These are phyloP conservation scores for Ganoderma lucidum DNA, from an alignment of 1,284 basidiomycete genomes.

Conservation along the genomic window DNA sequence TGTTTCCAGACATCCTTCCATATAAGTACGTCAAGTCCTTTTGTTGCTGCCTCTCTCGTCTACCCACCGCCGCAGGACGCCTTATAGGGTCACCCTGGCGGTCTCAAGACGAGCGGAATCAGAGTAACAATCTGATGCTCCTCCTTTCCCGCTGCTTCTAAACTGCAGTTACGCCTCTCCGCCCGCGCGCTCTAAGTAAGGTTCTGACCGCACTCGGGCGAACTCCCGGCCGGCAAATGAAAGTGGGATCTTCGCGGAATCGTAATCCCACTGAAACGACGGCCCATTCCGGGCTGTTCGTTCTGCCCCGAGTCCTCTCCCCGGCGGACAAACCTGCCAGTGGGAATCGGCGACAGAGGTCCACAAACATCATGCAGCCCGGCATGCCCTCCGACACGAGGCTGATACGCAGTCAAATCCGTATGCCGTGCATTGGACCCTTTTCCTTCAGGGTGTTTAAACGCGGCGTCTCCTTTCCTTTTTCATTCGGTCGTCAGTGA, in stretches of 20 bases:
- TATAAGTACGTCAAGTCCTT: constrained; percentile 1
- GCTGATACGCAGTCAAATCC: constrained; percentile 25
- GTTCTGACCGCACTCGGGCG: constrained; percentile 24
- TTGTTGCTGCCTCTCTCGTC: constrained; percentile 1
- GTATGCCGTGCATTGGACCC: constrained; percentile 20
- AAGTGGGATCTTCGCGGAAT: constrained; percentile 29
- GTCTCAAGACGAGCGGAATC: constrained; percentile 1
- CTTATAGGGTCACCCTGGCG: not conserved
- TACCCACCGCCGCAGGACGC: constrained; percentile 1
- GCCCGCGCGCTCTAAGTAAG: constrained; percentile 23
- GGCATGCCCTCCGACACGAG: constrained; percentile 30
- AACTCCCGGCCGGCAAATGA: constrained; percentile 34
- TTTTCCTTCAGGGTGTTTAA: constrained; percentile 28
- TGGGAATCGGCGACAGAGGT: constrained; percentile 21
- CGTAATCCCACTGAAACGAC: constrained; percentile 22
- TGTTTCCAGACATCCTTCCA: constrained; percentile 11
- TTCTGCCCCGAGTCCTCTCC: constrained; percentile 22
- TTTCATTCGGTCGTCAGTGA: constrained; percentile 23
- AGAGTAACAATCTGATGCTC: constrained; percentile 1
- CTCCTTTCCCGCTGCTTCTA: constrained; percentile 13
- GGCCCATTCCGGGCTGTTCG: constrained; percentile 20
- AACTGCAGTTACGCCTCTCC: constrained; percentile 19
- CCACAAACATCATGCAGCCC: constrained; percentile 29
- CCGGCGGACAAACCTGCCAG: constrained; percentile 15
- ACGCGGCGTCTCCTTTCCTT: constrained; percentile 29